A percentile compares a stretch with the other conserved stretches of the same genome.
phyloP scores from a whole-genome alignment of 1,284 basidiomycete species.

The Mycena citricolor region DNA sequence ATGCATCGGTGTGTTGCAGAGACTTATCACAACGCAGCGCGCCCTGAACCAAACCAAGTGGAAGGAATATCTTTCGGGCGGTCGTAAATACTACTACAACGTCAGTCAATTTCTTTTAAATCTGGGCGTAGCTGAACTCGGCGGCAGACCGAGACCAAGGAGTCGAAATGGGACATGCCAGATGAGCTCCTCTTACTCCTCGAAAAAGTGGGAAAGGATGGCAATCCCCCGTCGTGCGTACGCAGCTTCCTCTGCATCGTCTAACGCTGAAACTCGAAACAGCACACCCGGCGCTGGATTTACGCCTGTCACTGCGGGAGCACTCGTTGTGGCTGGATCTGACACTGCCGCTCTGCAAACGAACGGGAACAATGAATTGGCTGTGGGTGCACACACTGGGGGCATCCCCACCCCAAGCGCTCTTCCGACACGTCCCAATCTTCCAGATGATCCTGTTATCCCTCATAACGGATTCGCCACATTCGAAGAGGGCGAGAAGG shows the following conservation, averaged over 20 bases:
- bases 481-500: slow-evolving; percentile 88
- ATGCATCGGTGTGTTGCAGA: slow-evolving; percentile 22
- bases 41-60: slow-evolving; percentile 86
- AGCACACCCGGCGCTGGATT: slow-evolving; percentile 44
- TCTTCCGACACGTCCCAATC: slow-evolving; percentile 71
- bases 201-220: slow-evolving; percentile 81
- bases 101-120: slow-evolving; percentile 47
- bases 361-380: slow-evolving; percentile 21
- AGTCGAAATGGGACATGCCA: slow-evolving; percentile 97
- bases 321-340: slow-evolving; percentile 46
- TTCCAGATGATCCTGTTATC: slow-evolving; percentile 82
- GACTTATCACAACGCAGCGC: slow-evolving; percentile 47
- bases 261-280: no score
- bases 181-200: slow-evolving; percentile 80
- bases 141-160: slow-evolving; percentile 71
- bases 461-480: slow-evolving; percentile 87
- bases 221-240: slow-evolving; percentile 33
- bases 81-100: slow-evolving; percentile 92
- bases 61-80: slow-evolving; percentile 91
- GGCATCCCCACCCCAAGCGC: slow-evolving; percentile 57
- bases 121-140: slow-evolving; percentile 4
- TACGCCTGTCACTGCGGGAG: slow-evolving; percentile 41
- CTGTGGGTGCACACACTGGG: slow-evolving; percentile 52
- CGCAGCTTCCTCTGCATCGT: neutral
- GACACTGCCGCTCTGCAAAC: slow-evolving; percentile 30